Percentiles rank a stretch among this genome's conserved stretches.
Conservation (phyloP, 2,329 filamentous ascomycete genomes). For the Alternaria solani region DNA sequence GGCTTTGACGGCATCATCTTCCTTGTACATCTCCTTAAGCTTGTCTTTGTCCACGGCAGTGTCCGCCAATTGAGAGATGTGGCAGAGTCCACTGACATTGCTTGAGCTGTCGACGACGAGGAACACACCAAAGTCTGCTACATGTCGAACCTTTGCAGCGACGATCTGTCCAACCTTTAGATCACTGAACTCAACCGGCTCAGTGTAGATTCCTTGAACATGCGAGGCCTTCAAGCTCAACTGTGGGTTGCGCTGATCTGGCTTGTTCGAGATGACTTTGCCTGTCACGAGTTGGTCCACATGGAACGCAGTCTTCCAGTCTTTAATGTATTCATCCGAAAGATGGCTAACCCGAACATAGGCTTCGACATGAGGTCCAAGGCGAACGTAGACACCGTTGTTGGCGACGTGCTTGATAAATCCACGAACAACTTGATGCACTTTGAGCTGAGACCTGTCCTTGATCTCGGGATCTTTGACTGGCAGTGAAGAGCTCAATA, state of each 20-base stretch:
- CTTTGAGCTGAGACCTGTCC: constrained; percentile 72
- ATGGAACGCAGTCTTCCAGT: constrained; percentile 91
- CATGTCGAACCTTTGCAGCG: constrained; percentile 89
- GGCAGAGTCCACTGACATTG: constrained; percentile 92
- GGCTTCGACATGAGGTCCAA: constrained; percentile 82
- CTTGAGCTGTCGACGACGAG: constrained; percentile 86
- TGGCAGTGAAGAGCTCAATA: constrained; percentile 83
- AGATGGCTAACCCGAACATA: constrained; percentile 88
- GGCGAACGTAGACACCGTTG: constrained; percentile 84
- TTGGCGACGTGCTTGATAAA: constrained; percentile 92
- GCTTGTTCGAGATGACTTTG: constrained; percentile 77
- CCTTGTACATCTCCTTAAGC: constrained; percentile 86
- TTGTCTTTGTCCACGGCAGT: constrained; percentile 82
- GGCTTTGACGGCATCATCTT: constrained; percentile 93
- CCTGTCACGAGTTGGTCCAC: constrained; percentile 91
- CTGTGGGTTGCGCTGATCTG: constrained; percentile 74
- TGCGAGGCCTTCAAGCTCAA: constrained; percentile 87
- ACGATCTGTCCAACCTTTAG: constrained; percentile 81
- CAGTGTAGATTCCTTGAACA: constrained; percentile 79
- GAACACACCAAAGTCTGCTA: constrained; percentile 95
- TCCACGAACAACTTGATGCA: constrained; percentile 83
- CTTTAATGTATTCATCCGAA: constrained; percentile 89
- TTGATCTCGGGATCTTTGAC: constrained; percentile 84
- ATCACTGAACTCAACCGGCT: constrained; percentile 77
- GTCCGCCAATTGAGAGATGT: constrained; percentile 91